Base-by-base conservation (phyloP, 495 filamentous ascomycete species). In the Lophium mytilinum region DNA sequence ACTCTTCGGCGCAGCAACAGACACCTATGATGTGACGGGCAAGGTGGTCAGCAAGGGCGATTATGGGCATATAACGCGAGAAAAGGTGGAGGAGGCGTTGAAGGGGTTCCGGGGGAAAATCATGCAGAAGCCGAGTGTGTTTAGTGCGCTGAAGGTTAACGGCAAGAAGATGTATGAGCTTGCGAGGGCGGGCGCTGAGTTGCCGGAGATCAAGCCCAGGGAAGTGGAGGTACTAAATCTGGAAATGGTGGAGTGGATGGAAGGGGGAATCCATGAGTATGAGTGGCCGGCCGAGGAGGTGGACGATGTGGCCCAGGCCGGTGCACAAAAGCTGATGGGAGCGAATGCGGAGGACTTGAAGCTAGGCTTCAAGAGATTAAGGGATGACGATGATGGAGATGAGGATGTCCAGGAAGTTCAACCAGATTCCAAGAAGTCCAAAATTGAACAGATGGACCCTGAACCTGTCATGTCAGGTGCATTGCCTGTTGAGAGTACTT, bases 81-180 rank as follows among this genome's bases (percentile, higher is more conserved):
- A 87, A 57, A 76, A 73, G 50, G 87, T 97, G 0, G 89, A 95
- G 71, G 75, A 88, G 66, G 85, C 83, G 0, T 75, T 97, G 59
- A 74, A 73, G 10, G 72, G 78, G 60, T 97, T 95, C 71, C 79
- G 87, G 34, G 94, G 94, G 9, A 85, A 88, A 66, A 87, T 89
- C 63, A 86, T 88, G 79, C 94, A 99, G 77, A 81, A 84, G 61
- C 94, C 94, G 37, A 93, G 92, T 19, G 82, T 99, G 19, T 89
- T 88, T 69, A 95, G 89, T n/a, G 92, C 94, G 24, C 76, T 97
- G 39, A 87, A 86, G 67, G 84, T 96, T 60, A 74, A 96, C 52
- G 93, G 93, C 1, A 97, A 96, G 74, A 83, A 83, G 33, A 75
- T 95, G 33, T 99, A 97, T 65, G 90, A 99, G 75, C 97, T 97